Conservation (phyloP, 495 filamentous ascomycete species). For the Darksidea phi region DNA sequence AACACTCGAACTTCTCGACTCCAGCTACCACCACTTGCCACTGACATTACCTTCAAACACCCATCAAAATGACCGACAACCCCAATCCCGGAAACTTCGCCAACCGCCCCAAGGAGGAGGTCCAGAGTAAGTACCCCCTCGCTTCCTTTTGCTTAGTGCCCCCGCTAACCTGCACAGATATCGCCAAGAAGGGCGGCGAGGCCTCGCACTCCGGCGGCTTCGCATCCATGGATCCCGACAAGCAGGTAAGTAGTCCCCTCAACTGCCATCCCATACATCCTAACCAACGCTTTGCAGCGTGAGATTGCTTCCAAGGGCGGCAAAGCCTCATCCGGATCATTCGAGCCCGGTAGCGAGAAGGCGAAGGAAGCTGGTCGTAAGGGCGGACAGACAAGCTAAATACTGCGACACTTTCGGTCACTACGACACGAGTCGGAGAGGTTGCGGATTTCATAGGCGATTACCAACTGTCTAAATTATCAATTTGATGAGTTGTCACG, state of each 20-base stretch:
- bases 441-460: too few relatives aligned
- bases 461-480: too few relatives aligned
- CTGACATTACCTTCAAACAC: too few relatives aligned
- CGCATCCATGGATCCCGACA: conserved; percentile 39
- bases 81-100: conserved; percentile 63
- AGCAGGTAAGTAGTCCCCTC: conserved; percentile 28
- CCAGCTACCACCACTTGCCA: too few relatives aligned
- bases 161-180: conserved; percentile 37
- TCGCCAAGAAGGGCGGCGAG: conserved; percentile 56
- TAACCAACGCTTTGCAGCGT: not conserved
- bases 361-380: conserved; percentile 52
- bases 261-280: not conserved
- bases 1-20: too few relatives aligned
- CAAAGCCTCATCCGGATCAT: conserved; percentile 44
- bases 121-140: conserved; percentile 35
- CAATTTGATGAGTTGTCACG: too few relatives aligned
- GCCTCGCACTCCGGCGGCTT: conserved; percentile 41
- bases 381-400: conserved; percentile 41
- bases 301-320: conserved; percentile 38
- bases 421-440: not conserved
- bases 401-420: not conserved
- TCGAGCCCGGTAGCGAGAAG: conserved; percentile 49
- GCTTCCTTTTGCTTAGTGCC: not conserved
- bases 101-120: conserved; percentile 60
- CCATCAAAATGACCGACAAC: conserved; percentile 45